Evolutionary conservation across 805 yeast species (phyloP), one percentile per base, ranked within the genome.

Genomic region (Candida ovalis): DNA sequence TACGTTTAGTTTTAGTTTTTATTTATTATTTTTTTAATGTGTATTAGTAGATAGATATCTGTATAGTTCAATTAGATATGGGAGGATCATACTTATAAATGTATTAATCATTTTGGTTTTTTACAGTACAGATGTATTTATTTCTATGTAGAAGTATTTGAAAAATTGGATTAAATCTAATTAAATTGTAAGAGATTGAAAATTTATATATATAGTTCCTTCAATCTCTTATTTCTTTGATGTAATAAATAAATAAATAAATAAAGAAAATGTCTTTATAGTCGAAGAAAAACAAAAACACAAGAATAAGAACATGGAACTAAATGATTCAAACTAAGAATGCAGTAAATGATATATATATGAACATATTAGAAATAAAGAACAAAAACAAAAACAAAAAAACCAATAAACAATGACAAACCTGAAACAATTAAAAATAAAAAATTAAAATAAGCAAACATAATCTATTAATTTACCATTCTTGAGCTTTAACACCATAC

Each of bases 401-500:
- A 32, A 25, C 39, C 23, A 30, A 41, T 27, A 13, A 40, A 32
- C 21, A 24, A 30, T 24, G 24, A 36, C 28, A 22, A 44, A 38
- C 12, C 17, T 4, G 25, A 32, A n/a, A n/a, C n/a, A n/a, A 12
- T 18, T 23, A 35, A 12, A 13, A 15, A 18, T 12, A 15, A 22
- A 10, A 17, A 18, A 36, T 17, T 2, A 25, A 27, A 8, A n/a
- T 23, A 43, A 18, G 19, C 24, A 18, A 15, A 30, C 43, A 22
- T 12, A 12, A 38, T 18, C 28, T 19, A 12, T 36, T 37, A 32
- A 24, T 27, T 70, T 67, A 85, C 92, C 92, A 85, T 66, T 85
- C 92, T 70, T 82, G 89, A 46, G 88, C 78, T 52, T 71, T 79
- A 52, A 78, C 76, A 52, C 90, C 91, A 59, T 70, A 82, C 51